Percentiles rank a stretch among this genome's conserved stretches.
Conservation (phyloP, 2,329 filamentous ascomycete genomes). For the Fusarium sp. region DNA sequence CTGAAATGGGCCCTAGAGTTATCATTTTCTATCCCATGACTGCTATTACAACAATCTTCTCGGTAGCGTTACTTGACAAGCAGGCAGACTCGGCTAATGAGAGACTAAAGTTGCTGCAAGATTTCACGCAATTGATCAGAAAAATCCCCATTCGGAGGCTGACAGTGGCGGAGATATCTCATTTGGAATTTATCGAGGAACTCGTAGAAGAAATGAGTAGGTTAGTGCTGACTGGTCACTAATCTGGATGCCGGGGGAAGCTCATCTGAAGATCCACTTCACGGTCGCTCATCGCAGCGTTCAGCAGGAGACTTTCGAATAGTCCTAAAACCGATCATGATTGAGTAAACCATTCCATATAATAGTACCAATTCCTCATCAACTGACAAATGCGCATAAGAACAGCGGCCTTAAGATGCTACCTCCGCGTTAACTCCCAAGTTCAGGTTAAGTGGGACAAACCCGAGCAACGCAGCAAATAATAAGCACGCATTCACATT, state of each 20-base stretch:
- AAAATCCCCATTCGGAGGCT: conserved; percentile 1
- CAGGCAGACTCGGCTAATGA: background rate
- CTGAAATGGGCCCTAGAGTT: background rate
- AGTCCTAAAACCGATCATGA: no score
- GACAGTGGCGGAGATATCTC: background rate
- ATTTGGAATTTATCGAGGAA: background rate
- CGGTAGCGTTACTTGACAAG: background rate
- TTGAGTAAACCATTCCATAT: background rate
- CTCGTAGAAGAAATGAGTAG: background rate
- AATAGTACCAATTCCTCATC: no score
- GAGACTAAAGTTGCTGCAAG: background rate
- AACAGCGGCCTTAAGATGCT: conserved; percentile 5
- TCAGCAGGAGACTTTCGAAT: no score
- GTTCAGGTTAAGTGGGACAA: background rate
- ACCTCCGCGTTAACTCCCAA: conserved; percentile 20
- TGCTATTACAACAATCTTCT: background rate
- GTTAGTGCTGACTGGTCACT: background rate
- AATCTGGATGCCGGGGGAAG: background rate
- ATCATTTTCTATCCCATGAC: conserved; percentile 17
- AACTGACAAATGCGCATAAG: background rate
- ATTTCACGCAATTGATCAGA: background rate
- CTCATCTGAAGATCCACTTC: no score
- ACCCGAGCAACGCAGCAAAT: no score
- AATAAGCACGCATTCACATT: background rate
- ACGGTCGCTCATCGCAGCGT: no score